phyloP scores from a whole-genome alignment of 345 rosid genomes.

The Luvunga scandens region DNA sequence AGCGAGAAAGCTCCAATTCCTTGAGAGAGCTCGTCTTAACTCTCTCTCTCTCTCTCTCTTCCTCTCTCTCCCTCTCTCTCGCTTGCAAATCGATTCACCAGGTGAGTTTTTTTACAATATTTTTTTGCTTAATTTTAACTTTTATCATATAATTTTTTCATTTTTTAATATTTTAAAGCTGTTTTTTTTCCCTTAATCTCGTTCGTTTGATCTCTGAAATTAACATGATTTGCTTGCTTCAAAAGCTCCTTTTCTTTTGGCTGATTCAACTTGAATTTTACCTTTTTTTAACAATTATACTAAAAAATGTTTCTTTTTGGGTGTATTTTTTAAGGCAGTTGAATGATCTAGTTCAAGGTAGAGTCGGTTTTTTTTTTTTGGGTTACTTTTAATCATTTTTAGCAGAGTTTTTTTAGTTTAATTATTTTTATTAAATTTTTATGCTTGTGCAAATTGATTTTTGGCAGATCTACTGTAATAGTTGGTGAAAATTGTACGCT shows the following conservation, averaged over 20 bases:
- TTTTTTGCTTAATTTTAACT: constrained; percentile 23
- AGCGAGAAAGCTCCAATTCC: constrained; percentile 1
- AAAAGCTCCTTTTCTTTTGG: not conserved
- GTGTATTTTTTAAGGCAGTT: constrained; percentile 24
- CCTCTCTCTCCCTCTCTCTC: constrained; percentile 10
- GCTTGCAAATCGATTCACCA: constrained; percentile 26
- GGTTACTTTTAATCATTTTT: constrained; percentile 9
- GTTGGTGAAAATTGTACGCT: constrained; percentile 27
- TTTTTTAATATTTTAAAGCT: not conserved
- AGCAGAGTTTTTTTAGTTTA: constrained; percentile 24
- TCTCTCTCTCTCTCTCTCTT: not conserved
- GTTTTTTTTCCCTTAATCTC: not conserved
- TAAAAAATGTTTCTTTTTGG: constrained; percentile 8
- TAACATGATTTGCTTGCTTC: constrained; percentile 28
- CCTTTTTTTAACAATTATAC: constrained; percentile 3
- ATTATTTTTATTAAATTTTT: not conserved
- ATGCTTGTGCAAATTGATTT: not conserved
- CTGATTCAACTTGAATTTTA: constrained; percentile 7
- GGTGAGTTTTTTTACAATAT: constrained; percentile 32
- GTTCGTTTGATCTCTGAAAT: constrained; percentile 27
- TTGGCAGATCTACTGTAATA: constrained; percentile 62
- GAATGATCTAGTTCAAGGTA: constrained; percentile 41
- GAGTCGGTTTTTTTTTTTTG: not conserved
- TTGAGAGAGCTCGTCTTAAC: constrained; percentile 24
- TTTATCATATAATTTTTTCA: constrained; percentile 16